Evolutionary conservation across 352 stramenopile genomes (phyloP).

Genomic region (Pythium oligandrum): DNA sequence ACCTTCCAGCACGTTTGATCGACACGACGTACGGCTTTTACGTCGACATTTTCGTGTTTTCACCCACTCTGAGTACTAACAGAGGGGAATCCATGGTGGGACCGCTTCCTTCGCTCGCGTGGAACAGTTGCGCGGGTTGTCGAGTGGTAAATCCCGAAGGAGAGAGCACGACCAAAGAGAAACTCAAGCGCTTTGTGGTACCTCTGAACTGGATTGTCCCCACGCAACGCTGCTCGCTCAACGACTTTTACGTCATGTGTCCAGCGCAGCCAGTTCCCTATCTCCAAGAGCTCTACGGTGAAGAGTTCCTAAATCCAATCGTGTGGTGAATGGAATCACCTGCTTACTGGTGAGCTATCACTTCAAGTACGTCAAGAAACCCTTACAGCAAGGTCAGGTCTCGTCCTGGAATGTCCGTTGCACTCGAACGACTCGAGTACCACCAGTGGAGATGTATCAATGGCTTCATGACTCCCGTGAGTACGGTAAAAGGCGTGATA

Average conservation of each 20-base stretch:
- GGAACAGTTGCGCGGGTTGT: conserved; percentile 36
- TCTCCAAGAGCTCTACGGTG: conserved; percentile 50
- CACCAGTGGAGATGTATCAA: too few species aligned
- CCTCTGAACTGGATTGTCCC: conserved; percentile 52
- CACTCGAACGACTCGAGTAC: too few species aligned
- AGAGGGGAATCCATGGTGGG: conserved; percentile 27
- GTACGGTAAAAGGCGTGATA: too few species aligned
- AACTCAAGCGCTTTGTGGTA: conserved; percentile 30
- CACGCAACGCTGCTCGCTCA: conserved; percentile 31
- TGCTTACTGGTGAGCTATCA: background rate
- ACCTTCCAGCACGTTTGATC: conserved; percentile 33
- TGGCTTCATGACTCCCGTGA: too few species aligned
- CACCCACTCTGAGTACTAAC: conserved; percentile 18
- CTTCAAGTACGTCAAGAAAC: too few species aligned
- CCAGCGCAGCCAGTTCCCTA: conserved; percentile 36
- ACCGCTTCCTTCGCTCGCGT: conserved; percentile 26
- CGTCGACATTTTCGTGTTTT: conserved; percentile 44
- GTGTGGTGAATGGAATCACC: conserved; percentile 10
- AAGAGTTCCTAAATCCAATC: conserved; percentile 32
- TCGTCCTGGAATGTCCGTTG: too few species aligned
- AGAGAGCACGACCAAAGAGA: conserved; percentile 1
- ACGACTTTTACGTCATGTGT: conserved; percentile 42
- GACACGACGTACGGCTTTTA: conserved; percentile 51
- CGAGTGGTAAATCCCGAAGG: background rate
- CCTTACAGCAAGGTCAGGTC: too few species aligned